Percentiles rank a stretch among this genome's conserved stretches.
These are phyloP conservation scores for Syzygium oleosum DNA, from an alignment of 345 rosid genomes.

Conservation along the genomic window DNA sequence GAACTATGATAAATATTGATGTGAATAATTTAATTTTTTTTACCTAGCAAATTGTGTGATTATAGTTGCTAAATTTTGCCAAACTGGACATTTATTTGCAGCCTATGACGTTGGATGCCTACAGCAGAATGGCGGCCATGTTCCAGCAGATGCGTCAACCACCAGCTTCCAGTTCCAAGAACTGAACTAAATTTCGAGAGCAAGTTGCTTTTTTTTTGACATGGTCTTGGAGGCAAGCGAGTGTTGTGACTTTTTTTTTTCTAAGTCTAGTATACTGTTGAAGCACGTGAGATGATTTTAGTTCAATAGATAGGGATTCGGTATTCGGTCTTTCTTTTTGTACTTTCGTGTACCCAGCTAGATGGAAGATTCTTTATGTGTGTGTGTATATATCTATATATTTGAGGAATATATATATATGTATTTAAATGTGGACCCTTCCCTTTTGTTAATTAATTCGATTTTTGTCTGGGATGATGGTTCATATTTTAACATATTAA, in stretches of 20 bases:
- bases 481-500: neutral
- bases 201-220: neutral
- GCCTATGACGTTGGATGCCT: conserved; percentile 79
- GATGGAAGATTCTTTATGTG: neutral
- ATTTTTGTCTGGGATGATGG: neutral
- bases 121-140: conserved; percentile 71
- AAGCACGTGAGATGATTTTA: neutral
- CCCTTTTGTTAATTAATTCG: neutral
- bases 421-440: neutral
- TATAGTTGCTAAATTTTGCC: neutral
- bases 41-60: neutral
- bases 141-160: conserved; percentile 80
- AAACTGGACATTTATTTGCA: conserved; percentile 14
- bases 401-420: neutral
- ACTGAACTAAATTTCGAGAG: neutral
- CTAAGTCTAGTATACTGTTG: neutral
- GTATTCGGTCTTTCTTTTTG: neutral
- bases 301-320: neutral
- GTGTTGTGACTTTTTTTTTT: neutral
- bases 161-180: conserved; percentile 24
- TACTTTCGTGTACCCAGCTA: neutral
- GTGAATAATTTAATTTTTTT: neutral
- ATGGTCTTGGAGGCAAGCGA: neutral
- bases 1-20: neutral
- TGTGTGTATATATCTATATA: neutral